Evolutionary conservation across 2,329 filamentous ascomycete genomes (phyloP), one percentile per base, ranked within the genome.

Genomic region (Colletotrichum sp.): DNA sequence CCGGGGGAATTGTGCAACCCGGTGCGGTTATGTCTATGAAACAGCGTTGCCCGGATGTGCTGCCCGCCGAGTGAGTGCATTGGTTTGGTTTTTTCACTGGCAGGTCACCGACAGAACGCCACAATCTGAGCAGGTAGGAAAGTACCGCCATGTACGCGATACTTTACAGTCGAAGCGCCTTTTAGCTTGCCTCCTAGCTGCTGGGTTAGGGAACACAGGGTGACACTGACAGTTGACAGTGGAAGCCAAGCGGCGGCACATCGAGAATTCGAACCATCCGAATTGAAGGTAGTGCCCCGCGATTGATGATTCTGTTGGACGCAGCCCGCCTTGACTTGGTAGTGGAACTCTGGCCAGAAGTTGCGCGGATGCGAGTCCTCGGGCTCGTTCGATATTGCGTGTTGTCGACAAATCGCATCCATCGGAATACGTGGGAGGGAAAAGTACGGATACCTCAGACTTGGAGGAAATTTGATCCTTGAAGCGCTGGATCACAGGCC

Each of bases 191-290:
- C 26, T 69, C 28, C 9, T 63, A 30, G 68, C 24, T 16, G 66
- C 43, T 74, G 68, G 72, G 48, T 55, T 67, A 74, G 52, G 68
- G 60, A 36, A 74, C 48, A 66, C 68, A 71, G 16, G 34, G 60
- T 64, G 59, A 59, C 39, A 64, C 14, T 70, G 71, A 57, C 71
- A 63, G 34, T 55, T 69, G 36, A 72, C 71, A 32, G 32, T 68
- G 16, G 16, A 52, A 72, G 18, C 34, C n/a, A 61, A 61, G 43
- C 43, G n/a, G 43, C 52, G 24, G n/a, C 61, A 64, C 60, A 21
- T 12, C n/a, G 18, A 34, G 61, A 64, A 26, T n/a, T 32, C 26
- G 28, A 61, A 34, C 18, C 60, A 65, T 34, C n/a, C 30, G 61
- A 52, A 52, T 52, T 24, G 59, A 52, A 28, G 18, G 14, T 48